A percentile compares a stretch with the other conserved stretches of the same genome.
Conservation (phyloP, 164 flowering plant species). For the Macadamia integrifolia region DNA sequence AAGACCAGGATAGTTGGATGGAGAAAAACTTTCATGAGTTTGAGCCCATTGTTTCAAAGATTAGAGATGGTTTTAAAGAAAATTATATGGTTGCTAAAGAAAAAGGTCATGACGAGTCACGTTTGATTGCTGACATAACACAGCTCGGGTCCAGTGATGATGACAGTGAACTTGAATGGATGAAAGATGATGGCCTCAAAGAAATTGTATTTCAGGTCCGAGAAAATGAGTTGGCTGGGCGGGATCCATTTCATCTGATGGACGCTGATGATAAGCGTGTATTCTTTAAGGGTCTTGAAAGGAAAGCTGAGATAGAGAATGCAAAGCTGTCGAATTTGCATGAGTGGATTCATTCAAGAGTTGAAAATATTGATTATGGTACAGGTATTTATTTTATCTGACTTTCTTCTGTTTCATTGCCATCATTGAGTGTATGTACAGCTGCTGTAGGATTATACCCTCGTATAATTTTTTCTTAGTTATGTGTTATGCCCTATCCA, state of each 20-base stretch:
- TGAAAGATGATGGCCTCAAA: conserved; percentile 72
- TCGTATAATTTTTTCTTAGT: too few species aligned
- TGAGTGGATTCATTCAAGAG: conserved; percentile 71
- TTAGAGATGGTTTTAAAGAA: conserved; percentile 65
- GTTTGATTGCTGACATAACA: conserved; percentile 20
- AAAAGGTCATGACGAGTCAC: conserved; percentile 33
- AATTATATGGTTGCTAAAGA: conserved; percentile 58
- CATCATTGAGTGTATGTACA: background rate
- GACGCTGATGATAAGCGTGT: conserved; percentile 57
- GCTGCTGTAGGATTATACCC: too few species aligned
- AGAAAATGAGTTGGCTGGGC: conserved; percentile 81
- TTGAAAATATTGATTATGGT: conserved; percentile 92
- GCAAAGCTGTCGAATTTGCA: conserved; percentile 54
- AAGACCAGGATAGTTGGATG: conserved; percentile 50
- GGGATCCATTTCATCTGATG: conserved; percentile 79
- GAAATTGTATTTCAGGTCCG: conserved; percentile 83
- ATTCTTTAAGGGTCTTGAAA: conserved; percentile 82
- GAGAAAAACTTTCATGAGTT: conserved; percentile 70
- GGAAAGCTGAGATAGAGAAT: conserved; percentile 65
- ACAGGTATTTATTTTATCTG: conserved; percentile 47
- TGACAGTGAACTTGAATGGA: conserved; percentile 74
- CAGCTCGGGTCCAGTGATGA: conserved; percentile 24
- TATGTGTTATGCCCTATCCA: too few species aligned
- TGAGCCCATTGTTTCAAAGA: conserved; percentile 59
- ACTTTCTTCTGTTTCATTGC: background rate